Evolutionary conservation across 495 filamentous ascomycete genomes (phyloP).

Genomic region (Viridothelium virens): DNA sequence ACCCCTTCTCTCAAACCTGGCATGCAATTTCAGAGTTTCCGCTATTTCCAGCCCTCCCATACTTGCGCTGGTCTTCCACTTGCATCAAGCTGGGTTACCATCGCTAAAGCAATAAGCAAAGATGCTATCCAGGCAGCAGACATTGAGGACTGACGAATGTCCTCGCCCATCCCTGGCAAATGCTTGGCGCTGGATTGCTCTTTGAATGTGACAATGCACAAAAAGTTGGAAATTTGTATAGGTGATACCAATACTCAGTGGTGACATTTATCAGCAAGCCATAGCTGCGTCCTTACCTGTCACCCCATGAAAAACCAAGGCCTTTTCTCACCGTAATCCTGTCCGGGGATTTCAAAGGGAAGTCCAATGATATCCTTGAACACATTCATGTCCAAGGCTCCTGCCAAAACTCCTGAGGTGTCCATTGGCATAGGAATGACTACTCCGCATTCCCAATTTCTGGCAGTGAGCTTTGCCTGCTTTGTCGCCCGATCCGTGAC

Average conservation of each 20-base stretch:
- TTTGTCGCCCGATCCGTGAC: conserved; percentile 57
- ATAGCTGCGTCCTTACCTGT: background rate
- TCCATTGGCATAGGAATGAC: conserved; percentile 46
- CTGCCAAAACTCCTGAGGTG: background rate
- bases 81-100: no score
- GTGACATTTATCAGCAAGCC: background rate
- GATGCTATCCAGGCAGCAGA: no score
- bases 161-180: no score
- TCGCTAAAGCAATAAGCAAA: no score
- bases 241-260: background rate
- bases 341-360: conserved; percentile 60
- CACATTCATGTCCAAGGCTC: conserved; percentile 37
- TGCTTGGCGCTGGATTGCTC: no score
- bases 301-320: conserved; percentile 51
- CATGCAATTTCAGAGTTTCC: no score
- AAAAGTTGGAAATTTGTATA: background rate
- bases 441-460: conserved; percentile 97
- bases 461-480: conserved; percentile 64
- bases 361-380: conserved; percentile 58
- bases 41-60: no score
- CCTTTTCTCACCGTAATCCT: conserved; percentile 39
- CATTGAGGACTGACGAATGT: no score
- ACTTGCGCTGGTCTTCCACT: no score
- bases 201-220: background rate
- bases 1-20: no score